Evolutionary conservation across 164 flowering plant species (phyloP), one percentile per base, ranked within the genome.

Genomic region (Vitis riparia): DNA sequence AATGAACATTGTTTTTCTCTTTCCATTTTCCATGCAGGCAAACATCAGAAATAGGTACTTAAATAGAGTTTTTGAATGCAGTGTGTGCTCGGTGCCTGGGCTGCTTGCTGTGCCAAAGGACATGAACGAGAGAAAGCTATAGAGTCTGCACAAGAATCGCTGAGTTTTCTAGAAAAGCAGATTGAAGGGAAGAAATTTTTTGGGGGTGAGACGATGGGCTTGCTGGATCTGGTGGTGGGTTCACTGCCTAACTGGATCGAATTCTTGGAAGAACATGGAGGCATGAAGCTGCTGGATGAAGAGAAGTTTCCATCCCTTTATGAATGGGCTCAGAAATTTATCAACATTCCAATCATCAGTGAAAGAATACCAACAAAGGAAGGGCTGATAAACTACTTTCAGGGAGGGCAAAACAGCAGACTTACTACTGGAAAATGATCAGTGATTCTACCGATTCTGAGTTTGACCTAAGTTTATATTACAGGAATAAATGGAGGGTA

Each of bases 131-230:
- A 55, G 30, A 73, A 76, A 67, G 75, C 80, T 3, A 48, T 76
- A 53, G 73, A 73, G 12, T 27, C 75, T 44, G 77, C 78, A 50
- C 16, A 8, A 27, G 80, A 80, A 64, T 51, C 65, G 9, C 59
- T 80, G 7, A 59, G 62, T 4, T 51, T 55, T 37, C 78, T 77
- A 16, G 80, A 80, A 55, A 61, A 75, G 53, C 62, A 63, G 59
- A 67, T 80, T 37, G 66, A 70, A 72, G 75, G 84, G 56, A 78
- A 75, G 76, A 75, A 68, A 16, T 81, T 69, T 50, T 81, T 78
- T 19, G 74, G 81, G 2, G 81, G 79, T 29, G 76, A 70, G 14
- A 1, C 57, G 14, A 73, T 78, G 2, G 76, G 79, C 1, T 77
- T 61, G 58, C 62, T 73, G 53, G 84, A 81, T 61, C 29, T 79